phyloP scores from a whole-genome alignment of 2,329 filamentous ascomycete species.

The Botrytis hyacinthi region DNA sequence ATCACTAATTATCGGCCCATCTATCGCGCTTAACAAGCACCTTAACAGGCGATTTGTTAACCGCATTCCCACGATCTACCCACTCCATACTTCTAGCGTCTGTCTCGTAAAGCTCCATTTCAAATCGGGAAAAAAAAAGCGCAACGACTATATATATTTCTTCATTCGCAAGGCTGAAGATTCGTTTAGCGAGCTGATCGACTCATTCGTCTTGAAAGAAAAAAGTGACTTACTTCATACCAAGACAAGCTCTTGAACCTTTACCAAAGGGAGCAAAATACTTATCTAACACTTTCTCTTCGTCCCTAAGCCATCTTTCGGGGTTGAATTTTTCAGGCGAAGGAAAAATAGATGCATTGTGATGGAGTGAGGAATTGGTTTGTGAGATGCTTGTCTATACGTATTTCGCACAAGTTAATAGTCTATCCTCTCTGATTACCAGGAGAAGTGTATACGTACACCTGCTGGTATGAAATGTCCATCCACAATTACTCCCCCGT shows the following conservation, averaged over 20 bases:
- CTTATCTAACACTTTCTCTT: not conserved
- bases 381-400: not conserved
- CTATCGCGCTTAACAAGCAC: not conserved
- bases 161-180: not conserved
- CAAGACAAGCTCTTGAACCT: not conserved
- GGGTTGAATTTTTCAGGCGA: not conserved
- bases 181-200: not conserved
- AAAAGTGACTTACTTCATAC: not conserved
- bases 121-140: not conserved
- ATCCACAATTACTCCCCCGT: not conserved
- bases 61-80: not conserved
- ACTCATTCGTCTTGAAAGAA: not conserved
- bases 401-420: not conserved
- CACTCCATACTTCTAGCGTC: not conserved
- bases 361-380: not conserved
- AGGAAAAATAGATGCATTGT: not conserved
- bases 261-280: not conserved
- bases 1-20: not conserved
- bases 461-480: not conserved
- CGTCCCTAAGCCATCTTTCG: not conserved
- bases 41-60: not conserved
- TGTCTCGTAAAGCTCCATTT: conserved; percentile 10
- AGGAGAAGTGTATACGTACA: not conserved
- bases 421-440: fast-evolving
- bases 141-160: not conserved